Conservation (phyloP, 176 grass and related monocot genomes). For the Musa troglodytarum region DNA sequence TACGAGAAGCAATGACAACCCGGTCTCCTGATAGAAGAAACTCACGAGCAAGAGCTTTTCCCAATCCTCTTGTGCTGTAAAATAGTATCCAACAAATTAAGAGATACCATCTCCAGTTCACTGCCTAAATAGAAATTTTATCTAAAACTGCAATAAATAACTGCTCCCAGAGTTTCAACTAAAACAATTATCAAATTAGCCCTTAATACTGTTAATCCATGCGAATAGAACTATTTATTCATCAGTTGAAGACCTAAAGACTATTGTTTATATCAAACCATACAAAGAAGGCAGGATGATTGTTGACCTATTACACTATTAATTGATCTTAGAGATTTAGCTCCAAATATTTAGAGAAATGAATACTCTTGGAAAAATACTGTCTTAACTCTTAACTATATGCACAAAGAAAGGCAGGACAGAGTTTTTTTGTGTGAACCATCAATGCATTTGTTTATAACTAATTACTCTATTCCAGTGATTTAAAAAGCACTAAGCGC, state of each 20-base stretch:
- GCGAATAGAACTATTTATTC: not conserved
- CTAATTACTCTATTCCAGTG: too few relatives aligned
- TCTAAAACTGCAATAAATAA: slow-evolving; percentile 17
- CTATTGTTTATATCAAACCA: not conserved
- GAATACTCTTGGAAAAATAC: not conserved
- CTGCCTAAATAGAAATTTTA: not conserved
- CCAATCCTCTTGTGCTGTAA: slow-evolving; percentile 90
- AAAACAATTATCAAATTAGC: not conserved
- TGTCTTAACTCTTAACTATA: not conserved
- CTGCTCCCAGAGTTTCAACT: not conserved
- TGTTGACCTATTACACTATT: too few relatives aligned
- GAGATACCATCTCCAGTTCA: not conserved
- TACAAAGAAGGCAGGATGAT: not conserved
- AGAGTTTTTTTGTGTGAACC: too few relatives aligned
- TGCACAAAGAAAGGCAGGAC: not conserved
- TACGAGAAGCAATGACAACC: slow-evolving; percentile 90
- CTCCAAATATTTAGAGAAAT: not conserved
- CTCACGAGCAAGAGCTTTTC: slow-evolving; percentile 95
- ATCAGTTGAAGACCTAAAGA: not conserved
- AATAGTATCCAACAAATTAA: slow-evolving; percentile 12
- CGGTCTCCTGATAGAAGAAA: slow-evolving; percentile 97
- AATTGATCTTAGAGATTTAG: too few relatives aligned
- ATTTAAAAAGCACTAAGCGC: too few relatives aligned
- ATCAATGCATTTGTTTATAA: too few relatives aligned
- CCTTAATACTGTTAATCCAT: too few relatives aligned